Percentiles rank a stretch among this genome's conserved stretches.
These are phyloP conservation scores for Botryotinia calthae DNA, from an alignment of 2,329 filamentous ascomycete genomes.

Conservation along the genomic window DNA sequence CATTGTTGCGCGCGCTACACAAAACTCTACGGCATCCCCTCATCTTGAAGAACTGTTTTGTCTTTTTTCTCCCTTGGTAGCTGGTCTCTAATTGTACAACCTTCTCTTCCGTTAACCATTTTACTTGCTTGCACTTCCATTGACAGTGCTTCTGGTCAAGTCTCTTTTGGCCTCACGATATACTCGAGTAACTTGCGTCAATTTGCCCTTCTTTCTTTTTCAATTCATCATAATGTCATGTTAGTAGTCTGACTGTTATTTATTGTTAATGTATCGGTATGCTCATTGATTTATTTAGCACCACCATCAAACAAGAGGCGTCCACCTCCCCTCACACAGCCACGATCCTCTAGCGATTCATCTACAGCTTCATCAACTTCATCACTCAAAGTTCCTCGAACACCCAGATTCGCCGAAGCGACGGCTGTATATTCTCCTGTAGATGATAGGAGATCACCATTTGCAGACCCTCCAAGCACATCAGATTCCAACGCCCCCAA, in stretches of 20 bases:
- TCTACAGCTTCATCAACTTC: conserved; percentile 41
- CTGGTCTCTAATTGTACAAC: conserved; percentile 38
- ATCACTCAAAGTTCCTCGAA: conserved; percentile 62
- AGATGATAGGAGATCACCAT: conserved; percentile 55
- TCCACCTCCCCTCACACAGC: conserved; percentile 32
- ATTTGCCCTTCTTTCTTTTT: conserved; percentile 24
- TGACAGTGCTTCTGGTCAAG: conserved; percentile 11
- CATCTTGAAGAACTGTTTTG: conserved; percentile 27
- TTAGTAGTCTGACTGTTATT: conserved; percentile 23
- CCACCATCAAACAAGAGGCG: conserved; percentile 32
- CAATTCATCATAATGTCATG: conserved; percentile 29
- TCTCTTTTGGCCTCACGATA: conserved; percentile 17
- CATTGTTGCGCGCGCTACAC: conserved; percentile 34
- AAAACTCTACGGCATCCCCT: conserved; percentile 36
- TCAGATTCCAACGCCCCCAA: conserved; percentile 17
- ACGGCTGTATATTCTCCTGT: conserved; percentile 76
- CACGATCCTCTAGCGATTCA: conserved; percentile 44
- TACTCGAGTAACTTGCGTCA: conserved; percentile 20
- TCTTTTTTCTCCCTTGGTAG: conserved; percentile 35
- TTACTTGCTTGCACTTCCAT: conserved; percentile 22
- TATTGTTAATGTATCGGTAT: conserved; percentile 11
- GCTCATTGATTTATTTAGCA: conserved; percentile 21
- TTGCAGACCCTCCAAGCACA: conserved; percentile 57
- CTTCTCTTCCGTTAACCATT: conserved; percentile 33
- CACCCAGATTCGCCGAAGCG: conserved; percentile 77